Evolutionary conservation across 306 rosid genomes (phyloP).

Genomic region (barrel medic (Medicago truncatula)): MtrunA17r5.0-ANR NC_053048.1:55449501-55450000

Average conservation of each 20-base stretch:
- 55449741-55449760: constrained; percentile 40
- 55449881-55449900: no score
- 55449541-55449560: background rate
- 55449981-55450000: no score
- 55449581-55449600: constrained; percentile 56
- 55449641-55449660: constrained; percentile 53
- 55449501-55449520: constrained; percentile 36
- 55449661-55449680: constrained; percentile 56
- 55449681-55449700: constrained; percentile 49
- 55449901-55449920: no score
- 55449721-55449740: constrained; percentile 50
- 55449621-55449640: constrained; percentile 54
- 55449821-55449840: background rate
- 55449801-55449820: background rate
- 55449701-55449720: constrained; percentile 46
- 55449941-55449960: background rate
- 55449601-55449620: constrained; percentile 60
- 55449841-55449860: no score
- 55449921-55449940: no score
- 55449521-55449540: background rate
- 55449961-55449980: background rate
- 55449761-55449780: background rate
- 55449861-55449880: no score
- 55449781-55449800: background rate
- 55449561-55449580: constrained; percentile 40